Conservation (phyloP, 495 filamentous ascomycete species). For the Rhypophila decipiens region DNA sequence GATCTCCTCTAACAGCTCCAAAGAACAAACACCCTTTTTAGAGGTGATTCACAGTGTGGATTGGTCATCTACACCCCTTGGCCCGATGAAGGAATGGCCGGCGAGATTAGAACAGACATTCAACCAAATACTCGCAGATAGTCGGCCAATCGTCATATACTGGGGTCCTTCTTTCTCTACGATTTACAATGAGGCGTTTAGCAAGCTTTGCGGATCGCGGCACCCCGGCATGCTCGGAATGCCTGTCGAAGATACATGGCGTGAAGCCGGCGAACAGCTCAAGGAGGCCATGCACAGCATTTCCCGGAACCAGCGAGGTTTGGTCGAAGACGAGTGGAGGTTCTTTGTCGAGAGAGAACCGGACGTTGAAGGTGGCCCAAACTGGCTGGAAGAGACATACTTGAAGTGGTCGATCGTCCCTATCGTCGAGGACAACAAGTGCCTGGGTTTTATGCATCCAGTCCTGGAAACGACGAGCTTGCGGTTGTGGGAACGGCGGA, state of each 20-base stretch:
- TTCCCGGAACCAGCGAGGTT: conserved; percentile 13
- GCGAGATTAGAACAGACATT: conserved; percentile 52
- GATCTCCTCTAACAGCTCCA: neutral
- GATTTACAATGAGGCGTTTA: conserved; percentile 41
- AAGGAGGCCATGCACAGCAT: conserved; percentile 23
- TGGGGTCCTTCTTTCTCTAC: conserved; percentile 39
- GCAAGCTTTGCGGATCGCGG: conserved; percentile 29
- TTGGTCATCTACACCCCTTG: conserved; percentile 54
- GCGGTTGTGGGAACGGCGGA: conserved; percentile 32
- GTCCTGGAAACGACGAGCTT: conserved; percentile 28
- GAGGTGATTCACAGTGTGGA: conserved; percentile 33
- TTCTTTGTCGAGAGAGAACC: conserved; percentile 40
- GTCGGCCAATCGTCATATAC: conserved; percentile 53
- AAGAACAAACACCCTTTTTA: conserved; percentile 27
- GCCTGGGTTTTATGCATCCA: conserved; percentile 32
- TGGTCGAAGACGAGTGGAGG: conserved; percentile 30
- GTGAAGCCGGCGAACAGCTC: conserved; percentile 27
- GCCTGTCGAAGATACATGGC: conserved; percentile 30
- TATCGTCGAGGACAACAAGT: conserved; percentile 47
- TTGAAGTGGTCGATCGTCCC: conserved; percentile 58
- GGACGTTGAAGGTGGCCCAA: conserved; percentile 27
- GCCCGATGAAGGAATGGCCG: conserved; percentile 53
- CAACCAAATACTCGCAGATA: conserved; percentile 56
- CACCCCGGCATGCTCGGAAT: conserved; percentile 33
- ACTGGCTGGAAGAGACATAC: conserved; percentile 55